Base-by-base conservation (phyloP, 176 grass and related monocot species). In the Triticum aestivum region DNA sequence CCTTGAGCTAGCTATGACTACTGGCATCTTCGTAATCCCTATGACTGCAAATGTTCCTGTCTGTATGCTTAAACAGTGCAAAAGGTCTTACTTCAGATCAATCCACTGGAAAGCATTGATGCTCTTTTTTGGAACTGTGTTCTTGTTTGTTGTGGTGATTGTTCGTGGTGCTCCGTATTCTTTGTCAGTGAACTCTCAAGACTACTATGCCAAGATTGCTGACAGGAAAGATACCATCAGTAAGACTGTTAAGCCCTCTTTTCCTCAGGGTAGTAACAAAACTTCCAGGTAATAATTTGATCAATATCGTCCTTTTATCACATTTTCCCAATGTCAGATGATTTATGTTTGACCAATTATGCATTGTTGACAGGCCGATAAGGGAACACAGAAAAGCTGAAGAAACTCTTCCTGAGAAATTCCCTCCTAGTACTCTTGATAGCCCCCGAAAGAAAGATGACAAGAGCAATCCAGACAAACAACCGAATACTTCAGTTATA, bases 21-120 rank as follows among this genome's bases (percentile, higher is more conserved):
- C 91, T 58, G 96, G 93, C 41, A 94, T 98, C 37, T 92, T 98
- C 82, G 73, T 89, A 27, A 89, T 94, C 72, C 96, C 96, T 64
- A 96, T 98, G 96, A 94, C 84, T 21, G 96, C 92, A 80, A 93
- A 75, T 61, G 35, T 98, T 78, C 92, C 97, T 6, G 69, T 85
- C 7, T 84, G 80, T 82, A 91, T 96, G 92, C 79, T 96, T 82
- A 86, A 87, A 59, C 88, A 91, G 49, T 99, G 97, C 85, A 86
- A 76, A 87, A 96, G 91, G 38, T 82, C 88, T 66, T 93, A 89
- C 83, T 56, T 93, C 65, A 84, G 78, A 74, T 73, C 80, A 11
- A 79, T 84, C 49, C 78, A 88, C 79, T 93, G 92, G 92, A 91
- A 87, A 89, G 52, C 66, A 27, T 81, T 86, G 71, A 49, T 94